phyloP scores from a whole-genome alignment of 345 rosid genomes.

The Bretschneidera sinensis region DNA sequence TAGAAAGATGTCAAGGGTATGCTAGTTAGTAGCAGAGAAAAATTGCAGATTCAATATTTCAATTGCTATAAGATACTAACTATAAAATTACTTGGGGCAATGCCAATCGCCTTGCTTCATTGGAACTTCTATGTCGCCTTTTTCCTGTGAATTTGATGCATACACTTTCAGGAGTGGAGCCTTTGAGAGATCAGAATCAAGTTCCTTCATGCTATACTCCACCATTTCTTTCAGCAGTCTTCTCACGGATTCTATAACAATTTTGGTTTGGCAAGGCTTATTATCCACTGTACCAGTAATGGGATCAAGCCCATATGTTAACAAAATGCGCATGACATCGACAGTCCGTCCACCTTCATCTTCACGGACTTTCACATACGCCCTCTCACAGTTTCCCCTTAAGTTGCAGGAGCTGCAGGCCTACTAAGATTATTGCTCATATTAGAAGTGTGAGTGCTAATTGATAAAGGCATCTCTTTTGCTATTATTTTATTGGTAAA shows the following conservation, averaged over 20 bases:
- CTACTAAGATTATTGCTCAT: constrained; percentile 29
- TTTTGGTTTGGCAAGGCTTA: constrained; percentile 50
- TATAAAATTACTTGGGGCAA: constrained; percentile 58
- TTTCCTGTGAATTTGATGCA: constrained; percentile 20
- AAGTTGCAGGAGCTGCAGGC: constrained; percentile 85
- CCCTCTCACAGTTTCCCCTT: constrained; percentile 88
- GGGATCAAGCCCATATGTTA: constrained; percentile 63
- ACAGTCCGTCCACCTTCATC: constrained; percentile 66
- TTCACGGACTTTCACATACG: constrained; percentile 58
- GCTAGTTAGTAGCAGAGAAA: not conserved
- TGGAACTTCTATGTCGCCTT: constrained; percentile 23
- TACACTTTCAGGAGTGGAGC: constrained; percentile 12
- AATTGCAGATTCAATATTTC: not conserved
- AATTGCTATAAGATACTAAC: not conserved
- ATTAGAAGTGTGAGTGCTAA: not conserved
- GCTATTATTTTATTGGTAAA: too few species aligned
- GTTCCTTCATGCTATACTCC: constrained; percentile 34
- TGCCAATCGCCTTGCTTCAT: constrained; percentile 79
- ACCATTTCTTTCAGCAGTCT: constrained; percentile 59
- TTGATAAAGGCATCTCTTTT: not conserved
- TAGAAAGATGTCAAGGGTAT: not conserved
- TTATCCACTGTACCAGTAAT: constrained; percentile 47
- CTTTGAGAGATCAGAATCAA: constrained; percentile 21
- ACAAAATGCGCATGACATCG: constrained; percentile 80
- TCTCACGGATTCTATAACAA: constrained; percentile 65